These are phyloP conservation scores for Mortierella sp. DNA, from an alignment of 371 early-diverging fungal genomes.

Conservation along the genomic window DNA sequence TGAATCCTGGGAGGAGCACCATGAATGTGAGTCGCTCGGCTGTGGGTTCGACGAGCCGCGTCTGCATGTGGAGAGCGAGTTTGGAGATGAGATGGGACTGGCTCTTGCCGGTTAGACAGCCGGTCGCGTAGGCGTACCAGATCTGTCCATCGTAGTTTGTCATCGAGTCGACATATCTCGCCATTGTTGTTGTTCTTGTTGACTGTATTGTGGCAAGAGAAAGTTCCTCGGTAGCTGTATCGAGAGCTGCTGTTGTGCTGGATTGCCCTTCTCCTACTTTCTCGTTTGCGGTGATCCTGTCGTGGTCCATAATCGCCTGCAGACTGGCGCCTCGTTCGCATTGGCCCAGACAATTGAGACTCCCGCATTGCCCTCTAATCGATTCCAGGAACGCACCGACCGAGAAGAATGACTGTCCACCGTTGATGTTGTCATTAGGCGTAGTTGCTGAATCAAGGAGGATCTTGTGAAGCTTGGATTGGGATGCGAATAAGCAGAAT, in stretches of 20 bases:
- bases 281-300: too few species aligned
- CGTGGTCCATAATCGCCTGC: neutral
- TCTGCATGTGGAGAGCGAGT: slow-evolving; percentile 11
- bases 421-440: too few species aligned
- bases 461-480: neutral
- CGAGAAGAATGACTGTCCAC: neutral
- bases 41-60: neutral
- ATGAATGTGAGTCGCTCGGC: neutral
- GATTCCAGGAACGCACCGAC: neutral
- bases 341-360: neutral
- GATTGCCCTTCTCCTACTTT: too few species aligned
- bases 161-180: slow-evolving; percentile 15
- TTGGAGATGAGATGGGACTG: slow-evolving; percentile 1
- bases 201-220: neutral
- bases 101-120: neutral
- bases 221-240: neutral
- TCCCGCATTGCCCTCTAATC: neutral
- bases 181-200: neutral
- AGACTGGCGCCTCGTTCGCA: neutral
- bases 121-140: slow-evolving; percentile 14
- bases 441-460: slow-evolving; percentile 19
- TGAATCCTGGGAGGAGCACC: slow-evolving; percentile 14
- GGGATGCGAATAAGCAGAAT: neutral
- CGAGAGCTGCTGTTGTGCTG: too few species aligned
- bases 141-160: neutral